Evolutionary conservation across 2,329 filamentous ascomycete species (phyloP), one percentile per base, ranked within the genome.

Genomic region (Volutella citrinella): DNA sequence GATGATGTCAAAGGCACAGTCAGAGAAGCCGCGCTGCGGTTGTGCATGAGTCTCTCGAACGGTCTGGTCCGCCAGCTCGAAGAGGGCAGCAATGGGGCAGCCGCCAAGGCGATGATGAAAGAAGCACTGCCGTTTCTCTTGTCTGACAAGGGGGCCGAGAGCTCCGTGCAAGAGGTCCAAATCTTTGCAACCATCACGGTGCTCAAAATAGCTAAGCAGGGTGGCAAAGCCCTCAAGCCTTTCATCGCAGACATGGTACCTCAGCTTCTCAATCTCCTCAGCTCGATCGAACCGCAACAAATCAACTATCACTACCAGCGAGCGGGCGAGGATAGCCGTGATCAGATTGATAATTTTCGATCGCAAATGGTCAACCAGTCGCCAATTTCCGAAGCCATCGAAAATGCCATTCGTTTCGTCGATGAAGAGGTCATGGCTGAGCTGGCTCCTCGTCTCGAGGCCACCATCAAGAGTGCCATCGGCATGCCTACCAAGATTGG

Each of bases 1-100:
- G 93, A 98, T 59, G 93, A 98, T 59, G 94, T 97, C 60, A 98
- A 98, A 59, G 84, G 84, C 7, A 89, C 84, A 2, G 93, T 98
- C 5, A 78, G 93, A 32, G 72, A 76, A 21, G 85, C 89, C 2
- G 93, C 93, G 2, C 73, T 89, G 27, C 81, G 82, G 40, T 73
- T 98, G 5, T 95, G 90, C 52, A 82, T 90, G 57, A 80, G 82
- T 1, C 71, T 98, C 21, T 94, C 89, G 2, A 89, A 87, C 32
- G 85, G 87, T 12, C 74, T 97, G 11, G 87, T 94, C 5, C 82
- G 89, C 18, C 86, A 89, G 40, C 74, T 96, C 3, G 88, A 95
- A 58, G 82, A 87, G 27, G 85, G 86, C 22, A 81, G 82, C 34
- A 73, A 77, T 18, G 74, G 80, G 1, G 80, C 81, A 47, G 80